Base-by-base conservation (phyloP, 2,329 filamentous ascomycete genomes). In the Monilinia polystroma region DNA sequence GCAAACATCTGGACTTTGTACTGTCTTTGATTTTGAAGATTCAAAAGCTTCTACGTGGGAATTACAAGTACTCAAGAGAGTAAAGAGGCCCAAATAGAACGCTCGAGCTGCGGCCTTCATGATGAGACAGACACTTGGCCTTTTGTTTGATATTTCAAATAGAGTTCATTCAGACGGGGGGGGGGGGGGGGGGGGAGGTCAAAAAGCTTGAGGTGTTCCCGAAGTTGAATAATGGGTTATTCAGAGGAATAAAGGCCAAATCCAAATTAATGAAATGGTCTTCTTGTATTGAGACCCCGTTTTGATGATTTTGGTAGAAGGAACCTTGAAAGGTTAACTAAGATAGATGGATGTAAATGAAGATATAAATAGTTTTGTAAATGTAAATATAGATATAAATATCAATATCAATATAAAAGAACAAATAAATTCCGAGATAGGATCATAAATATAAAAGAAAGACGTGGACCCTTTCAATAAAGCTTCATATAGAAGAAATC, bases 11-110 rank as follows among this genome's bases (percentile, higher is more conserved):
- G 76, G 75, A 67, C 72, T 71, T 75, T 70, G 75, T 76, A 66
- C 76, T 73, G 75, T 77, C 77, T 71, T 75, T 76, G 80, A 75
- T 35, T 62, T 66, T 7, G 49, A 66, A 14, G 64, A 51, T 16
- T 38, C 47, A 45, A 70, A 67, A 35, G 73, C 73, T 68, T 68
- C 70, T 58, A 80, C 84, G 73, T 82, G 80, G 65, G 80, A 79
- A 58, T 80, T 76, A 66, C 79, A 79, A 60, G 80, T 77, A 66
- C 80, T 78, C 69, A 87, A 79, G 72, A 89, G 80, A 71, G 84
- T 80, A 74, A 88, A 88, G 70, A 87, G 80, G 66, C 86, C 86
- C 66, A 88, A 80, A 76, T 85, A 88, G 77, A 89, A 88, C 53
- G 83, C 75, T 70, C 81, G 81, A 67, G 82, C 80, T 64, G 84